Evolutionary conservation across 768 basidiomycete species (phyloP).

Genomic region (Dioszegia crocea): DNA sequence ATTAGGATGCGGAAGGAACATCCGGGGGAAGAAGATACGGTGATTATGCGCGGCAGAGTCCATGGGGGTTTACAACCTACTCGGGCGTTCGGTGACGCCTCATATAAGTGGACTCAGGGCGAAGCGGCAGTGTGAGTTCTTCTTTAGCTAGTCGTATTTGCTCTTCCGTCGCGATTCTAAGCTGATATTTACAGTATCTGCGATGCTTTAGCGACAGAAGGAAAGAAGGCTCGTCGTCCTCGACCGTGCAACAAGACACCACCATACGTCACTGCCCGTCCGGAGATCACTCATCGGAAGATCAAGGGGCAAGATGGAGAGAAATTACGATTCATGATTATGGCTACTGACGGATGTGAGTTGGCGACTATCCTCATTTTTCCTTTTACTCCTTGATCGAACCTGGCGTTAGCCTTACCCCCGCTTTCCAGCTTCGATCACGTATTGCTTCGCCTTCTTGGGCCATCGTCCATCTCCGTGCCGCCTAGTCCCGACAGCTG

Average conservation of each 20-base stretch:
- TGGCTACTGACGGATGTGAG: conserved; percentile 50
- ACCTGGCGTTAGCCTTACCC: no score
- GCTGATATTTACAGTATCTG: conserved; percentile 12
- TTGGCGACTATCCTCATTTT: no score
- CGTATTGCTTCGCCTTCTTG: no score
- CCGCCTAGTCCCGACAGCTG: no score
- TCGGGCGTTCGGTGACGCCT: conserved; percentile 48
- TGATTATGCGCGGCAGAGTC: conserved; percentile 43
- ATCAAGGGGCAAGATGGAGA: conserved; percentile 31
- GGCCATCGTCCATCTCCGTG: no score
- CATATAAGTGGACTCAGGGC: conserved; percentile 46
- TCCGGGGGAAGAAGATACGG: conserved; percentile 39
- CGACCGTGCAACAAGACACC: conserved; percentile 31
- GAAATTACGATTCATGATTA: conserved; percentile 42
- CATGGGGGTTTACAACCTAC: conserved; percentile 48
- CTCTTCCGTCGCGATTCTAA: background rate
- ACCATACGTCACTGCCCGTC: conserved; percentile 47
- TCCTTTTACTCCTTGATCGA: no score
- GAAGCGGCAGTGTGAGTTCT: conserved; percentile 36
- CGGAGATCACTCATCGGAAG: conserved; percentile 44
- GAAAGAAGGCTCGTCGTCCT: conserved; percentile 19
- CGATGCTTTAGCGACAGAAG: conserved; percentile 10
- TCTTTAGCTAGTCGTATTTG: background rate
- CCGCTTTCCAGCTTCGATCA: no score
- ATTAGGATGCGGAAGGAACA: conserved; percentile 43